Evolutionary conservation across 2,329 filamentous ascomycete genomes (phyloP).

Genomic region (Colletotrichum filicis): DNA sequence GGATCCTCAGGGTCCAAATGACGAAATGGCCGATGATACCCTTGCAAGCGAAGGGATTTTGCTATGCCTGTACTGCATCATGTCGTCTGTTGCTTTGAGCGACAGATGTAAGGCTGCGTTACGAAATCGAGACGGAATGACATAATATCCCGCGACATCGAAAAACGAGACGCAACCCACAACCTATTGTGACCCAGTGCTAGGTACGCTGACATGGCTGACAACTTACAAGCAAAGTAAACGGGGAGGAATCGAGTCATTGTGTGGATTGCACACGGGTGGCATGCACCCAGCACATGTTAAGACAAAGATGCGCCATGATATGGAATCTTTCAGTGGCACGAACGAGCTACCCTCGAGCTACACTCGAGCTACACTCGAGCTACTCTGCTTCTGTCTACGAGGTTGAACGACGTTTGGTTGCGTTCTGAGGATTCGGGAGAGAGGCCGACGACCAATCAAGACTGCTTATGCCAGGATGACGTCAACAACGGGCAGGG

Average conservation of each 20-base stretch:
- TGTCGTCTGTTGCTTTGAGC: not conserved
- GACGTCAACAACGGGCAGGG: constrained; percentile 8
- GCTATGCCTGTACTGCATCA: not conserved
- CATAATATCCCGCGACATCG: constrained; percentile 7
- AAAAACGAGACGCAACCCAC: not conserved
- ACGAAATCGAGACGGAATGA: constrained; percentile 18
- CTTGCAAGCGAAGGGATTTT: constrained; percentile 3
- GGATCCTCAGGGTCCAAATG: constrained; percentile 31
- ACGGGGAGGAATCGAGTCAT: constrained; percentile 17
- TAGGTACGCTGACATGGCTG: not conserved
- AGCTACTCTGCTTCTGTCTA: not conserved
- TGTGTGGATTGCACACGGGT: not conserved
- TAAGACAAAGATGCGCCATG: constrained; percentile 14
- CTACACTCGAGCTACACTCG: not conserved
- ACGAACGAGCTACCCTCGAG: not conserved
- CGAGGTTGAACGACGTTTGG: not conserved
- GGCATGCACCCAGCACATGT: constrained; percentile 15
- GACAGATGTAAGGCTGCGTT: not conserved
- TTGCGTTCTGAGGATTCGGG: constrained; percentile 7
- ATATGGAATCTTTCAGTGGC: not conserved
- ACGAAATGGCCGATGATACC: constrained; percentile 28
- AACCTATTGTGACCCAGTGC: not conserved
- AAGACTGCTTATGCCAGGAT: constrained; percentile 24
- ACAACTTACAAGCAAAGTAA: not conserved
- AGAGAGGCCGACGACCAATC: not conserved